Conservation (phyloP, 2,329 filamentous ascomycete genomes). For the Mariannaea elegans region DNA sequence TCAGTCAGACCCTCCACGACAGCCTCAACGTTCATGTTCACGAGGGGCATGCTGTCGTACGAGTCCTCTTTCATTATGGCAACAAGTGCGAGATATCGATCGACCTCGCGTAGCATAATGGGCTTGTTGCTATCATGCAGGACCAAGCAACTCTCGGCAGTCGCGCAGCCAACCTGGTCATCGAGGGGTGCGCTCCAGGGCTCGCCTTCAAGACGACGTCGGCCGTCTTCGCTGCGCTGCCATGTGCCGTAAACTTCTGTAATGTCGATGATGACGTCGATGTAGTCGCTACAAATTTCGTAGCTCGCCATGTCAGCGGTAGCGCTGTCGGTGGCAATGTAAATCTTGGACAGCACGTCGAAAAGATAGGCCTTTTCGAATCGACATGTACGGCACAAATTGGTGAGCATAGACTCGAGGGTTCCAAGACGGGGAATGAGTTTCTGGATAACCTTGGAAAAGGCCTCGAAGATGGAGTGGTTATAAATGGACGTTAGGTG, state of each 20-base stretch:
- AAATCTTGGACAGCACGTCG: conserved; percentile 97
- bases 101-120: conserved; percentile 74
- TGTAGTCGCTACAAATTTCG: conserved; percentile 98
- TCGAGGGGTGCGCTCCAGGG: conserved; percentile 70
- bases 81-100: conserved; percentile 80
- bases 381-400: conserved; percentile 89
- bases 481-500: conserved; percentile 99
- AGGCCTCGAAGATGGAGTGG: conserved; percentile 97
- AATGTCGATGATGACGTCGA: conserved; percentile 97
- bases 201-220: conserved; percentile 64
- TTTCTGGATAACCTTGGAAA: conserved; percentile 98
- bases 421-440: conserved; percentile 92
- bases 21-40: conserved; percentile 87
- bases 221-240: conserved; percentile 64
- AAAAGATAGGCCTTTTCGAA: conserved; percentile 99
- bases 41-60: conserved; percentile 83
- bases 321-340: conserved; percentile 94
- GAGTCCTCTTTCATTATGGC: conserved; percentile 88
- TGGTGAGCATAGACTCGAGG: conserved; percentile 92
- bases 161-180: conserved; percentile 72
- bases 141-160: conserved; percentile 74
- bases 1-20: conserved; percentile 81
- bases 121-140: conserved; percentile 70
- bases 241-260: conserved; percentile 92
- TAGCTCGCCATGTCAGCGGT: conserved; percentile 96